Base-by-base conservation (phyloP, 139 green algal species). In the Coelastrella sp. region DNA sequence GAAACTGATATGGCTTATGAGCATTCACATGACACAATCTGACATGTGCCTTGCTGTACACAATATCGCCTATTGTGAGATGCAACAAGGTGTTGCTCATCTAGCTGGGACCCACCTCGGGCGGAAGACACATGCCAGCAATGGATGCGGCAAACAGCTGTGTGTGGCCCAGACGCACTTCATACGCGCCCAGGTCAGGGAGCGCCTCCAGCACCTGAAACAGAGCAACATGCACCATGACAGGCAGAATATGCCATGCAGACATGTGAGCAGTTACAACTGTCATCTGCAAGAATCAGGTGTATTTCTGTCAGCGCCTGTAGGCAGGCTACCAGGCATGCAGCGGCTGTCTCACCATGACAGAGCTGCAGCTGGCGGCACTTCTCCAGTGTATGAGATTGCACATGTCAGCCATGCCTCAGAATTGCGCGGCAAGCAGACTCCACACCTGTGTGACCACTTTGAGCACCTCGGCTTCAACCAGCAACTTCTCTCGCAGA, bases 161-260 rank as follows among this genome's bases (percentile, higher is more conserved):
- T 6, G 90, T 89, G 87, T 97, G 96, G 70, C 85, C 92, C 17
- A 97, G 84, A 11, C 95, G 93, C 9, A 97, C 82, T 90, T 97
- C 88, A 79, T 92, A 93, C 14, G 70, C 27, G 56, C 91, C 90
- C 8, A 93, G 84, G 27, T 95, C 92, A 57, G 92, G 27, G 84
- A 91, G 76, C 7, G 91, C 58, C 24, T 92, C 89, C 35, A 93
- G 86, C 22, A 93, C 88, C 90, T 93, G 90, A 20, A 75, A 14
- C 12, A 75, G 58, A 59, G 6, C 10, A 22, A 61, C 25, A 66
- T 63, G 56, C 35, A 61, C 9, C 35, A 10, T 19, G 78, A n/a
- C 12, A 72, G 17, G 24, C 17, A 25, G 68, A 25, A 10, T 70
- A 15, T 3, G 5, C 11, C 27, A 60, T 63, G 84, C 65, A 27